Evolutionary conservation across 2,329 filamentous ascomycete genomes (phyloP).

Genomic region (Fusarium circinatum): DNA sequence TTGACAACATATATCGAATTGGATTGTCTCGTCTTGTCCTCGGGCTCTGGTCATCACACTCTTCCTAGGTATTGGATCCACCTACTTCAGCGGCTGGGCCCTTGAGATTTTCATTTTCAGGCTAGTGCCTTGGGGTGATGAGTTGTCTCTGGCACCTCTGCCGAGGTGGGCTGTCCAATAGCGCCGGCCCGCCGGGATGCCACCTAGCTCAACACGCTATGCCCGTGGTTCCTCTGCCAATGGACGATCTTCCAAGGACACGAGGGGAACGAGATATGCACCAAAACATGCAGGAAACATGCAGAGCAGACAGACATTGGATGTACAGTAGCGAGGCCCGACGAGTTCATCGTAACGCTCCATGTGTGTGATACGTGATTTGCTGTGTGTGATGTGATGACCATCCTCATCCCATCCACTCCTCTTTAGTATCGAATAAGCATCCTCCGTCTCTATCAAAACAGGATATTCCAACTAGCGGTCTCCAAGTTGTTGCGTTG

Average conservation of each 20-base stretch:
- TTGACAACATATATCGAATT: not conserved
- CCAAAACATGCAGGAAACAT: conserved; percentile 21
- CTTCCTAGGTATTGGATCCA: not conserved
- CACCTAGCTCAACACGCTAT: conserved; percentile 33
- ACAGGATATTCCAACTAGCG: conserved; percentile 21
- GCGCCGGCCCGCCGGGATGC: conserved; percentile 44
- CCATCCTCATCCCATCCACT: conserved; percentile 12
- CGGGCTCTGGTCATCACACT: not conserved
- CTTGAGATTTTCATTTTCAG: conserved; percentile 20
- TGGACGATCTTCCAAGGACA: conserved; percentile 26
- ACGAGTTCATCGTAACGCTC: conserved; percentile 30
- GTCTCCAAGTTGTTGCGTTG: conserved; percentile 20
- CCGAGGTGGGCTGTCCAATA: conserved; percentile 51
- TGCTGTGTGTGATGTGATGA: conserved; percentile 19
- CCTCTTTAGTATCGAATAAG: conserved; percentile 7
- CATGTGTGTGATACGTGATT: conserved; percentile 17
- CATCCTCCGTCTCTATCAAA: conserved; percentile 12
- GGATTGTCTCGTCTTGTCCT: not conserved
- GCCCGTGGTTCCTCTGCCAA: conserved; percentile 38
- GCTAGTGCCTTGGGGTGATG: conserved; percentile 47
- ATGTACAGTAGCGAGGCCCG: conserved; percentile 26
- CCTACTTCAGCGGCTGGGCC: conserved; percentile 18
- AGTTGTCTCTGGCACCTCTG: conserved; percentile 55
- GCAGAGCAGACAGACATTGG: not conserved
- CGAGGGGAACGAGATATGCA: conserved; percentile 25